phyloP scores from a whole-genome alignment of 108 stramenopile species.

The Ochromonas danica region DNA sequence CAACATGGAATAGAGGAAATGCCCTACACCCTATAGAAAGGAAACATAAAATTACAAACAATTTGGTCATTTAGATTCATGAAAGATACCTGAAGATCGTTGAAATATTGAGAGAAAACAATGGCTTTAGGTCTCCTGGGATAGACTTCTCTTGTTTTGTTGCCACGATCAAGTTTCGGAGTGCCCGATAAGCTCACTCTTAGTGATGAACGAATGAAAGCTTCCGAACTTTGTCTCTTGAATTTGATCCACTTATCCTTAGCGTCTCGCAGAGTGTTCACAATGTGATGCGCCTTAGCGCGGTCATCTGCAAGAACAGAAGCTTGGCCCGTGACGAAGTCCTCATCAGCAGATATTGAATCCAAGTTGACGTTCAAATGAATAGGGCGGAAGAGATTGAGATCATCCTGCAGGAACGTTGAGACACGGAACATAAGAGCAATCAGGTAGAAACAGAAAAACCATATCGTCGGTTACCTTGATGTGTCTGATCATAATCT shows the following conservation, averaged over 20 bases:
- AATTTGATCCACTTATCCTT: not conserved
- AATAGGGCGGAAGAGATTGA: not conserved
- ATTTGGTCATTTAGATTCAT: too few species aligned
- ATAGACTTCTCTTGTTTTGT: not conserved
- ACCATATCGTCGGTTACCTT: not conserved
- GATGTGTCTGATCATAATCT: not conserved
- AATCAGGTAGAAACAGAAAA: too few species aligned
- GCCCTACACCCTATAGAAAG: slow-evolving; percentile 14
- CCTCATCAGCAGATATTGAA: not conserved
- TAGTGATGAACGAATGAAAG: too few species aligned
- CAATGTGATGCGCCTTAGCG: not conserved
- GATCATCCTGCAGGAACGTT: too few species aligned
- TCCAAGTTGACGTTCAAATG: not conserved
- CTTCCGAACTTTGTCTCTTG: too few species aligned
- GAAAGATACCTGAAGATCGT: not conserved
- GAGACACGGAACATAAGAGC: too few species aligned
- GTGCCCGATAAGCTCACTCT: too few species aligned
- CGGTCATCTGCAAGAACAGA: not conserved
- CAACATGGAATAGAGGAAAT: not conserved
- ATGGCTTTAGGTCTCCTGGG: slow-evolving; percentile 3
- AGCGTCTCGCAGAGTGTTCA: not conserved
- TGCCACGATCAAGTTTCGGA: too few species aligned
- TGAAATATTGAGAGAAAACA: not conserved
- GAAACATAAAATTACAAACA: too few species aligned
- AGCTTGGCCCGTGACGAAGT: not conserved